phyloP scores from a whole-genome alignment of 768 basidiomycete species.

The Psilocybe sp. region DNA sequence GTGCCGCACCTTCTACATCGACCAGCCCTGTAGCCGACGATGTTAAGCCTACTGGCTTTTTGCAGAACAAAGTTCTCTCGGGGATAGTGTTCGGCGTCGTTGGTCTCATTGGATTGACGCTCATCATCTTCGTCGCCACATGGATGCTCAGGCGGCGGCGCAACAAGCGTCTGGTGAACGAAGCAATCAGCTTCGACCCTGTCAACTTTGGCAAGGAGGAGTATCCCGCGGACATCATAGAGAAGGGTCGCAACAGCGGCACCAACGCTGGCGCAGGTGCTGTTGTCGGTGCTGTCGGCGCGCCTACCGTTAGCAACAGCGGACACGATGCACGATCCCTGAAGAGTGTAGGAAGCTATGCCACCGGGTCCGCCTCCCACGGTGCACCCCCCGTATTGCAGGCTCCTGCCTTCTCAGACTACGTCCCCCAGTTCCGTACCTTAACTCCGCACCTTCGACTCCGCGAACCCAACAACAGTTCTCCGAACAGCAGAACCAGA shows the following conservation, averaged over 20 bases:
- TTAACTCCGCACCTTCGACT: conserved; percentile 2
- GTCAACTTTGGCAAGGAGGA: conserved; percentile 22
- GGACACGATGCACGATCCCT: conserved; percentile 7
- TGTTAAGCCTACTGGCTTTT: conserved; percentile 34
- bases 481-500: neutral
- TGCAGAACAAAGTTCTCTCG: conserved; percentile 65
- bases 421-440: conserved; percentile 15
- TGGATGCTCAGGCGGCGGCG: conserved; percentile 48
- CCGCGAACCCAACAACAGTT: neutral
- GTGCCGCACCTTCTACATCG: conserved; percentile 1
- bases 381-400: conserved; percentile 9
- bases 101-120: conserved; percentile 44
- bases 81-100: conserved; percentile 54
- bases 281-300: no score
- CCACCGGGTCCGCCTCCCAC: conserved; percentile 21
- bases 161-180: conserved; percentile 36
- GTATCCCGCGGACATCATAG: conserved; percentile 12
- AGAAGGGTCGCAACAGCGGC: conserved; percentile 5
- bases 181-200: conserved; percentile 55
- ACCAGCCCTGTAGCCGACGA: conserved; percentile 3
- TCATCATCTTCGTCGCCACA: conserved; percentile 42
- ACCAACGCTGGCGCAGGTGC: no score
- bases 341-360: conserved; percentile 25
- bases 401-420: conserved; percentile 15
- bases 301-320: no score